Evolutionary conservation across 371 early-diverging fungal species (phyloP), one percentile per base, ranked within the genome.

Genomic region (Mortierella sp.): DNA sequence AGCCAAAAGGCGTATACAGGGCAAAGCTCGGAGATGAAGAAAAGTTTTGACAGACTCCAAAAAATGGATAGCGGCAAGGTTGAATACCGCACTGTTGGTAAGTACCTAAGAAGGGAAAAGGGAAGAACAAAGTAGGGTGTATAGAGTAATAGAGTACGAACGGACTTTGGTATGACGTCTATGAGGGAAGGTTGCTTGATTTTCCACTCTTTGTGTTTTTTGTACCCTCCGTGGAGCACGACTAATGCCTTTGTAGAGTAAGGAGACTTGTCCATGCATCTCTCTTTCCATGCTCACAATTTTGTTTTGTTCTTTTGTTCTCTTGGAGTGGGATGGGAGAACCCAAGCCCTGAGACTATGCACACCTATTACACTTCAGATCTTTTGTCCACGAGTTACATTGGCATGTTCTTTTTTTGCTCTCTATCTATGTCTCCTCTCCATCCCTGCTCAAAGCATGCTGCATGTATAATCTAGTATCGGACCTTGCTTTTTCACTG

Each of bases 61-160:
- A 44, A 37, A 9, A 24, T 65, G 27, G 72, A 72, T 39, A 60
- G 43, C 17, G 66, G 72, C 46, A 72, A 60, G 31, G 72, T 72
- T 32, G 72, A 65, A 52, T 56, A 72, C 43, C 72, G 72, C 15
- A 72, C 72, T 26, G 57, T 72, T 56, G 72, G 72, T 72, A 72
- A 52, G 57, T 46, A 46, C 37, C 7, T 34, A 14, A 11, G 14
- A 7, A 7, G 37, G 11, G 37, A 1, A 14, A 34, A 34, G 37
- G 14, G 14, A 27, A 39, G 15, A 4, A 14, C 6, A 46, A 24
- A 28, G 6, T 19, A 28, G n/a, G 37, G 27, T 19, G 26, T 24
- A 48, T 23, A 47, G 17, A 2, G 9, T 2, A 19, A 17, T n/a
- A 55, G 47, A 15, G 41, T 37, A 42, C 42, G n/a, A 52, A n/a